Evolutionary conservation across 768 basidiomycete species (phyloP).

Genomic region (Sporobolomyces phaffii): DNA sequence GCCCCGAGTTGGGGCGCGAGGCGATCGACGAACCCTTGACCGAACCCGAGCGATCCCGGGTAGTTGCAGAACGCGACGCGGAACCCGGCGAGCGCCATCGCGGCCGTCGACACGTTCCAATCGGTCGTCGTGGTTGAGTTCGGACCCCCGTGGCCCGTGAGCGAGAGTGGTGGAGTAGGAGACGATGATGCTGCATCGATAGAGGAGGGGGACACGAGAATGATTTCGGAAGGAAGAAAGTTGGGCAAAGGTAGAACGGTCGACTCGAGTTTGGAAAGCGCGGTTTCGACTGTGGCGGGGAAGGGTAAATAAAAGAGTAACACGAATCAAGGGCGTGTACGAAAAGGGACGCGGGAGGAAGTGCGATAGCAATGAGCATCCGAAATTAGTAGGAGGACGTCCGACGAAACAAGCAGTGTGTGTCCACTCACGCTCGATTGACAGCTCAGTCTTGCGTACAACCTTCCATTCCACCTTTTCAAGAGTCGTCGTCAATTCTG

Average conservation of each 20-base stretch:
- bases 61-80: slow-evolving; percentile 48
- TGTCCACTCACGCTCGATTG: slow-evolving; percentile 47
- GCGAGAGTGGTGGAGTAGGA: slow-evolving; percentile 48
- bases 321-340: no score
- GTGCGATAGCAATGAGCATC: no score
- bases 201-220: slow-evolving; percentile 42
- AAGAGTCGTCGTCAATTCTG: slow-evolving; percentile 48
- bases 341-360: no score
- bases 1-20: slow-evolving; percentile 59
- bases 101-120: slow-evolving; percentile 51
- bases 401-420: no score
- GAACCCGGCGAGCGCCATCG: slow-evolving; percentile 52
- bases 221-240: slow-evolving; percentile 55
- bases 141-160: slow-evolving; percentile 61
- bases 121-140: slow-evolving; percentile 53
- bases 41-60: slow-evolving; percentile 62
- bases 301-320: not conserved
- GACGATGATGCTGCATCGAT: slow-evolving; percentile 21
- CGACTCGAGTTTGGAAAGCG: slow-evolving; percentile 50
- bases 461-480: slow-evolving; percentile 48
- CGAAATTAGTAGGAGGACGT: no score
- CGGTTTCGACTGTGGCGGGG: slow-evolving; percentile 48
- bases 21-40: slow-evolving; percentile 56
- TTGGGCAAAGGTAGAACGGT: slow-evolving; percentile 55
- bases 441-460: slow-evolving; percentile 51